phyloP scores from a whole-genome alignment of 352 stramenopile genomes.

The Pelagophyceae sp. region DNA sequence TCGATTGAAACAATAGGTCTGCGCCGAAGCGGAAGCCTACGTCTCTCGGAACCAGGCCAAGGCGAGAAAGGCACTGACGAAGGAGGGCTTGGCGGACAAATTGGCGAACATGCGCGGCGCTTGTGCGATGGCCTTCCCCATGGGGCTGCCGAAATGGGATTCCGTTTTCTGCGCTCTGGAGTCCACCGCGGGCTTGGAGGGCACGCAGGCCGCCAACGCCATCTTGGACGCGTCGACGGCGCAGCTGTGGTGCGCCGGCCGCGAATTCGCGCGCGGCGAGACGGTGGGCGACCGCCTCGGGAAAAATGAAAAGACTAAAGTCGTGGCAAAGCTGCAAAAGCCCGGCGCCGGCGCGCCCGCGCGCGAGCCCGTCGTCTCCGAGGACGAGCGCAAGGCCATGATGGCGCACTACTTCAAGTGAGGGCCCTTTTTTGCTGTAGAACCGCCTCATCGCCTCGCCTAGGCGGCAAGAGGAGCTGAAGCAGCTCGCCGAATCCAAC shows the following conservation, averaged over 20 bases:
- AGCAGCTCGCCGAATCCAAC: constrained; percentile 68
- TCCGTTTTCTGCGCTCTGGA: constrained; percentile 71
- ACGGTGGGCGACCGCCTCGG: constrained; percentile 74
- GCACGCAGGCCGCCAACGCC: not conserved
- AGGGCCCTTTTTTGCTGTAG: too few relatives aligned
- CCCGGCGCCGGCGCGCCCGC: constrained; percentile 70
- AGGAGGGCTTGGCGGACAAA: constrained; percentile 70
- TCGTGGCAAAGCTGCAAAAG: constrained; percentile 74
- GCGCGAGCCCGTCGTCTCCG: constrained; percentile 62
- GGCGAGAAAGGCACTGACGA: constrained; percentile 51
- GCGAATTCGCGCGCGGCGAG: constrained; percentile 83
- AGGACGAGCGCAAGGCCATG: constrained; percentile 91
- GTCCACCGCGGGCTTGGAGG: constrained; percentile 37
- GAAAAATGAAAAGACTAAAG: constrained; percentile 82
- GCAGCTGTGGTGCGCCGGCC: constrained; percentile 86
- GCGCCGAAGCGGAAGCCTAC: constrained; percentile 20
- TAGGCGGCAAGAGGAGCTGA: constrained; percentile 67
- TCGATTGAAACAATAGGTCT: too few relatives aligned
- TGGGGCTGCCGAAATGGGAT: constrained; percentile 80
- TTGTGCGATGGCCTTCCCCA: constrained; percentile 85
- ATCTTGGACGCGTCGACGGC: constrained; percentile 66
- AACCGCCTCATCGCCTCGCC: constrained; percentile 48
- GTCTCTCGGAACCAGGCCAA: constrained; percentile 45
- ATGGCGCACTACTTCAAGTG: constrained; percentile 88
- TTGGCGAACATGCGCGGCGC: constrained; percentile 77